A percentile compares a stretch with the other conserved stretches of the same genome.
Conservation (phyloP, 176 grass and related monocot genomes). For the Aegilops bicornis region DNA sequence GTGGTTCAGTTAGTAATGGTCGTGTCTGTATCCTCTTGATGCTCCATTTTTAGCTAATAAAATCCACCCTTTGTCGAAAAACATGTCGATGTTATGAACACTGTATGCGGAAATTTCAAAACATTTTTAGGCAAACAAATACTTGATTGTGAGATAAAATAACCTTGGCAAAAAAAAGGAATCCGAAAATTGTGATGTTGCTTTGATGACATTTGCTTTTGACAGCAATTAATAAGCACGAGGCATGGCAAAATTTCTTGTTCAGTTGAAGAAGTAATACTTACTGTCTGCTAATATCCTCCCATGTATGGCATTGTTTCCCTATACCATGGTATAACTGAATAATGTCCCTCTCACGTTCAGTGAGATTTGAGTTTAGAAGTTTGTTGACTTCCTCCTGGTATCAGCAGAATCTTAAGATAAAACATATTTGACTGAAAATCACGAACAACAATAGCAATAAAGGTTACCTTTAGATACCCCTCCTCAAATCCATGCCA, state of each 20-base stretch:
- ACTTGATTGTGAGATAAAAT: not conserved
- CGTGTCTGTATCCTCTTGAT: too few species aligned
- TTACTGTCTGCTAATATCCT: conserved; percentile 95
- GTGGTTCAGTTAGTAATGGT: not conserved
- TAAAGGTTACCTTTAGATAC: conserved; percentile 70
- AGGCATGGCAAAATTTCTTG: not conserved
- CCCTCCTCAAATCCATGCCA: conserved; percentile 86
- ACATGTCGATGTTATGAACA: not conserved
- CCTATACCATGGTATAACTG: conserved; percentile 80
- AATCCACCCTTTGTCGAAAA: too few species aligned
- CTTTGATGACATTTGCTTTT: not conserved
- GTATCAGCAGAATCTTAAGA: conserved; percentile 11
- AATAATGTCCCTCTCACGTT: conserved; percentile 89
- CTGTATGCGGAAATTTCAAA: not conserved
- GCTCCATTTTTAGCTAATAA: too few species aligned
- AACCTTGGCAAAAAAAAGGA: not conserved
- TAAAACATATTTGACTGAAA: conserved; percentile 20
- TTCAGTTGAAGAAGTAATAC: conserved; percentile 33
- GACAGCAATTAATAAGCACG: not conserved
- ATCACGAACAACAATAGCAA: conserved; percentile 7
- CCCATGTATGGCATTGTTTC: conserved; percentile 81
- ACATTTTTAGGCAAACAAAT: not conserved
- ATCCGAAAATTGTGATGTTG: not conserved
- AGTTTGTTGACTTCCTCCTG: conserved; percentile 92
- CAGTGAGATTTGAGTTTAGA: conserved; percentile 62